Evolutionary conservation across 345 rosid species (phyloP).

Genomic region (Laguncularia racemosa): DNA sequence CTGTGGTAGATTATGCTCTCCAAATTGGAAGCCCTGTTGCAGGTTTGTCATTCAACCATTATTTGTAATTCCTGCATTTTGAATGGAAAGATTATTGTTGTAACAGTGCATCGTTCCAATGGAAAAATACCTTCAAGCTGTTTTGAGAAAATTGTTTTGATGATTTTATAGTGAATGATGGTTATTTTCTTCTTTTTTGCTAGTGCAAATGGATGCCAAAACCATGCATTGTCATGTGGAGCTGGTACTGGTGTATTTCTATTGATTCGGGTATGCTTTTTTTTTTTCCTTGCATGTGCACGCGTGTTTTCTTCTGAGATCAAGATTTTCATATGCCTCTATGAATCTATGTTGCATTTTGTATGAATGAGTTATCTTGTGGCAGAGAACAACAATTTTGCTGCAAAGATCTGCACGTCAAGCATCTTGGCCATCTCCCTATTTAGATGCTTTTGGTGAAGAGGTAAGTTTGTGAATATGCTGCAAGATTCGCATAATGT

Average conservation of each 20-base stretch:
- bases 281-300: no score
- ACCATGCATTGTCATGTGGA: constrained; percentile 72
- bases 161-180: not conserved
- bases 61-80: not conserved
- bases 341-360: not conserved
- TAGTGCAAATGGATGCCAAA: constrained; percentile 61
- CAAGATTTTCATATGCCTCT: no score
- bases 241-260: constrained; percentile 84
- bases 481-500: not conserved
- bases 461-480: constrained; percentile 42
- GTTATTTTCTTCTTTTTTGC: constrained; percentile 6
- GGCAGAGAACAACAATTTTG: constrained; percentile 71
- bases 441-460: constrained; percentile 93
- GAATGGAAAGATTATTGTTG: no score
- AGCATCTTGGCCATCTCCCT: constrained; percentile 91
- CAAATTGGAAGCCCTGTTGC: constrained; percentile 75
- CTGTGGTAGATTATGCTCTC: constrained; percentile 86
- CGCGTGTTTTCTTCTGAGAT: not conserved
- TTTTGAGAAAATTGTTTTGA: no score
- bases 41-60: constrained; percentile 29
- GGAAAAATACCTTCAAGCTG: no score
- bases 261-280: constrained; percentile 54
- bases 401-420: constrained; percentile 75
- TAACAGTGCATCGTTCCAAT: no score
- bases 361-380: constrained; percentile 9